Conservation (phyloP, 2,329 filamentous ascomycete species). For the Scortechinia acanthostroma region DNA sequence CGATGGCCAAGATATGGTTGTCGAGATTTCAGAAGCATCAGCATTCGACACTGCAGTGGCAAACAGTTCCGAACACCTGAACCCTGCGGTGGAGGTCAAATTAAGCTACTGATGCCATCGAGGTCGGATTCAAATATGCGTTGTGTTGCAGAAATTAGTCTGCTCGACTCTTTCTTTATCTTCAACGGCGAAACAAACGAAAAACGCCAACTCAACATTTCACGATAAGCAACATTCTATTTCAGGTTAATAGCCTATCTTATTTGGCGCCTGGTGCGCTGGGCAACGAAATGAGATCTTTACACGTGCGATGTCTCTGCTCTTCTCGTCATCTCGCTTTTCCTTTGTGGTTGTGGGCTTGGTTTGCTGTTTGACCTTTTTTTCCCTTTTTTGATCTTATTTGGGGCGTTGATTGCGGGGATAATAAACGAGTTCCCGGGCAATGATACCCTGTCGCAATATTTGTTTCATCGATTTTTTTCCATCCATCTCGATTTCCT, state of each 20-base stretch:
- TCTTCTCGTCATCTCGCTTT: not conserved
- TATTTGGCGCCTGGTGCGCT: not conserved
- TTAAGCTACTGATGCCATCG: not conserved
- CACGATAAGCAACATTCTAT: not conserved
- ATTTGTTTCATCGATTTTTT: not conserved
- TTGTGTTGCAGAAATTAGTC: not conserved
- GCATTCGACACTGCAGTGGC: not conserved
- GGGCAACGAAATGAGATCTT: too few species aligned
- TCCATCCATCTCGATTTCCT: not conserved
- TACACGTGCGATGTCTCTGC: not conserved
- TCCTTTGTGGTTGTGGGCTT: not conserved
- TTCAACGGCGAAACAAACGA: not conserved
- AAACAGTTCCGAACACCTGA: too few species aligned
- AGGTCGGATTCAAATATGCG: not conserved
- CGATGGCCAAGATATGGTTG: slow-evolving; percentile 87
- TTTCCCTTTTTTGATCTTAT: not conserved
- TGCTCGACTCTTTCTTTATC: not conserved
- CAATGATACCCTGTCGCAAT: not conserved
- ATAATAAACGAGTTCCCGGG: not conserved
- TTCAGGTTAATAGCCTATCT: not conserved
- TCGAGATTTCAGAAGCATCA: slow-evolving; percentile 45
- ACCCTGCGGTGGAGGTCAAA: not conserved
- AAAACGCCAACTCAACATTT: not conserved
- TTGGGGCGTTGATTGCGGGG: not conserved
- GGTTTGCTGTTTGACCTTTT: not conserved